These are phyloP conservation scores for Termitomyces sp. DNA, from an alignment of 768 basidiomycete genomes.

Conservation along the genomic window DNA sequence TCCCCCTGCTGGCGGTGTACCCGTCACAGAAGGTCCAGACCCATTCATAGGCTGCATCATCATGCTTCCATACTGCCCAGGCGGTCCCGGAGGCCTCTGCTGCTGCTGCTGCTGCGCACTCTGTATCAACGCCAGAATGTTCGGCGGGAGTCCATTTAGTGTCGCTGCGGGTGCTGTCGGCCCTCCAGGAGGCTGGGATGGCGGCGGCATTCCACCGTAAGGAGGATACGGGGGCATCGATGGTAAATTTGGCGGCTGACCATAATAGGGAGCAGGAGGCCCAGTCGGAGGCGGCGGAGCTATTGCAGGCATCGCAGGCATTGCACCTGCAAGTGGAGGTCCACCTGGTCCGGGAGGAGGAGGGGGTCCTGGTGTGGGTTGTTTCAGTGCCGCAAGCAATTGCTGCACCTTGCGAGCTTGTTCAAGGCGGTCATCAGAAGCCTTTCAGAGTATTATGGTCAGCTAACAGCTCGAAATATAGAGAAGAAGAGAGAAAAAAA, in stretches of 20 bases:
- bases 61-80: slow-evolving; percentile 28
- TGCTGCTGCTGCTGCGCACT: slow-evolving; percentile 37
- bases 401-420: slow-evolving; percentile 87
- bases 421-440: slow-evolving; percentile 75
- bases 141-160: slow-evolving; percentile 51
- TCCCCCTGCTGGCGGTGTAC: slow-evolving; percentile 20
- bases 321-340: slow-evolving; percentile 24
- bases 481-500: not conserved
- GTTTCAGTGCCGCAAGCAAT: slow-evolving; percentile 76
- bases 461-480: not conserved
- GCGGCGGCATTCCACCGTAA: slow-evolving; percentile 20
- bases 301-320: slow-evolving; percentile 17
- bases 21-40: slow-evolving; percentile 15
- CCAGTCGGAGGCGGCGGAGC: slow-evolving; percentile 23
- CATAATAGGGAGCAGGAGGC: slow-evolving; percentile 38
- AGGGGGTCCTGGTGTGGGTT: slow-evolving; percentile 40
- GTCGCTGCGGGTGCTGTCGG: slow-evolving; percentile 29
- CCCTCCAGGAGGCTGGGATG: slow-evolving; percentile 13
- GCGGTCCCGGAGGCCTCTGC: slow-evolving; percentile 15
- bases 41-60: slow-evolving; percentile 38
- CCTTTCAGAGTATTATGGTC: slow-evolving; percentile 21
- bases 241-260: slow-evolving; percentile 28
- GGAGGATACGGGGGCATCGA: slow-evolving; percentile 28
- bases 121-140: slow-evolving; percentile 63
- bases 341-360: slow-evolving; percentile 21